Evolutionary conservation across 306 rosid genomes (phyloP).

Genomic region (Dalbergia oliveri): DNA sequence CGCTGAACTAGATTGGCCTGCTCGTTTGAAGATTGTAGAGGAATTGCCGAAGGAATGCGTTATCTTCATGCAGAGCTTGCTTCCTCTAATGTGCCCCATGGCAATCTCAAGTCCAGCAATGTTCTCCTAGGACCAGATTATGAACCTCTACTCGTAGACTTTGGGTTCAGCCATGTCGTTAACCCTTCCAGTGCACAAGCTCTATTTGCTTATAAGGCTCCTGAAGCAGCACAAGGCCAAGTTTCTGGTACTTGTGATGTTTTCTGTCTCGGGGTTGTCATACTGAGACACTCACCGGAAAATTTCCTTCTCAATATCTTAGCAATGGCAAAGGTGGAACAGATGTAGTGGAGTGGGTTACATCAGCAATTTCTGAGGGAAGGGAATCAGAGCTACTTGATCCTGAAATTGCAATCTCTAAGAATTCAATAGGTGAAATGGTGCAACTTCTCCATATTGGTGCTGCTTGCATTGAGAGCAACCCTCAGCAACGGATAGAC

Average conservation of each 20-base stretch:
- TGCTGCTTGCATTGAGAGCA: slow-evolving; percentile 64
- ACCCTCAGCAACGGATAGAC: slow-evolving; percentile 58
- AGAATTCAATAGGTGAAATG: slow-evolving; percentile 56
- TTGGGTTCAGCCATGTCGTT: slow-evolving; percentile 60
- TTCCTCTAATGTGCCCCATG: slow-evolving; percentile 72
- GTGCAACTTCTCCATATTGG: slow-evolving; percentile 62
- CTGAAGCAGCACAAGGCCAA: slow-evolving; percentile 63
- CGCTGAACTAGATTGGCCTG: slow-evolving; percentile 70
- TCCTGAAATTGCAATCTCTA: slow-evolving; percentile 58
- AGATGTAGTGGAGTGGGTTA: slow-evolving; percentile 75
- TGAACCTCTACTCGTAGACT: slow-evolving; percentile 72
- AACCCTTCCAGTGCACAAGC: slow-evolving; percentile 54
- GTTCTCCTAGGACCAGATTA: slow-evolving; percentile 66
- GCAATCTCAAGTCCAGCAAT: slow-evolving; percentile 87
- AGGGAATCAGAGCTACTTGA: slow-evolving; percentile 72
- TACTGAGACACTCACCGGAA: slow-evolving; percentile 83
- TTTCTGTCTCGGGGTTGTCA: slow-evolving; percentile 76
- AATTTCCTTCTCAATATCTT: slow-evolving; percentile 80
- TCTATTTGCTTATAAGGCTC: slow-evolving; percentile 72
- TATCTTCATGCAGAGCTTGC: slow-evolving; percentile 59
- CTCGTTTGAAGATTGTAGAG: slow-evolving; percentile 69
- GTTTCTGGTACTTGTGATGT: slow-evolving; percentile 73
- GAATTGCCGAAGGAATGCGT: slow-evolving; percentile 73
- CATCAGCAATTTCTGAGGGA: slow-evolving; percentile 64
- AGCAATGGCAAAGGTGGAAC: slow-evolving; percentile 67